phyloP scores from a whole-genome alignment of 306 rosid genomes.

The Vigna trinervia region DNA sequence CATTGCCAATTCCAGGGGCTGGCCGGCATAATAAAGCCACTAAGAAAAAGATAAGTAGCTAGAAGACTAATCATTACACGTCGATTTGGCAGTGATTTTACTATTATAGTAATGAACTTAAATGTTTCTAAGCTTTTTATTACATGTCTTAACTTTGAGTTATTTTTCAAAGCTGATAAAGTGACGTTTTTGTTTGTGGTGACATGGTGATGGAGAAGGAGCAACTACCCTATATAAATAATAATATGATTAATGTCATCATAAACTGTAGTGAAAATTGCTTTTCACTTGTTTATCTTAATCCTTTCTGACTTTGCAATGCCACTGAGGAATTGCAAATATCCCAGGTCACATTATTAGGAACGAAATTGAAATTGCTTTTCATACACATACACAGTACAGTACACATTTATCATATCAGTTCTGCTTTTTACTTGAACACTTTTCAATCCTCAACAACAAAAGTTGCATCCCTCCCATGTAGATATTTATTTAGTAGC shows the following conservation, averaged over 20 bases:
- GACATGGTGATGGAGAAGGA: constrained; percentile 49
- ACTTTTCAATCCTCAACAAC: neutral
- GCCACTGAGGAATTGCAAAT: neutral
- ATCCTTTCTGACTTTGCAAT: constrained; percentile 41
- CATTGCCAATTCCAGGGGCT: constrained; percentile 44
- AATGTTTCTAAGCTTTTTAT: constrained; percentile 21
- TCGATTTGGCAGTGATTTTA: constrained; percentile 63
- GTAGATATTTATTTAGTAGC: neutral
- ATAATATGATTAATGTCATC: constrained; percentile 17
- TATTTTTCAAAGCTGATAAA: constrained; percentile 32
- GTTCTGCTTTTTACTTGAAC: neutral
- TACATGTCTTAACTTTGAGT: constrained; percentile 33
- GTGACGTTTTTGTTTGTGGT: constrained; percentile 37
- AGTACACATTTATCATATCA: no score
- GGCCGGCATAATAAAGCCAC: constrained; percentile 84
- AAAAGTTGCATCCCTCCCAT: neutral
- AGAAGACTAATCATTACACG: constrained; percentile 57
- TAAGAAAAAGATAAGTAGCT: constrained; percentile 54
- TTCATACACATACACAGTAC: no score
- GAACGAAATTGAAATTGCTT: neutral
- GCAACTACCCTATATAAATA: constrained; percentile 50
- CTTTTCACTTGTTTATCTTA: constrained; percentile 35
- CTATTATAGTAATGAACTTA: constrained; percentile 26
- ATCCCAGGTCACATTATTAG: neutral
- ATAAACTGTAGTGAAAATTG: constrained; percentile 24